phyloP scores from a whole-genome alignment of 1,284 basidiomycete genomes.

The Apiotrichum laibachii region DNA sequence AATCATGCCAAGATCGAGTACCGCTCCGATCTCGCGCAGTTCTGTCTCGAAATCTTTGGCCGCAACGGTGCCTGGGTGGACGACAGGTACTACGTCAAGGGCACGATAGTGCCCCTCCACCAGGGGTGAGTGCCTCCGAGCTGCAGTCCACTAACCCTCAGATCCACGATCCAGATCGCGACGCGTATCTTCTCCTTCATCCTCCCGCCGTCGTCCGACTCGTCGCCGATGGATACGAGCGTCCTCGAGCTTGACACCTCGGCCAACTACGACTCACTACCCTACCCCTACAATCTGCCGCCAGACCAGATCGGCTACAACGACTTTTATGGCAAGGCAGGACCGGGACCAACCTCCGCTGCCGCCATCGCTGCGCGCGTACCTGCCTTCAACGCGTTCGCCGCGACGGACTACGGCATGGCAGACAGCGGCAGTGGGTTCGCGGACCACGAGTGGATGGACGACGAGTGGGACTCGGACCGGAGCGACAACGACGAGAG shows the following conservation, averaged over 20 bases:
- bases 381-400: conserved; percentile 48
- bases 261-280: conserved; percentile 29
- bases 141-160: conserved; percentile 42
- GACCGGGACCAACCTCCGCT: conserved; percentile 38
- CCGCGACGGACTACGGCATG: conserved; percentile 40
- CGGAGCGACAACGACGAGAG: conserved; percentile 29
- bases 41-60: conserved; percentile 85
- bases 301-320: conserved; percentile 40
- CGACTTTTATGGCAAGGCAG: conserved; percentile 31
- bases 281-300: conserved; percentile 46
- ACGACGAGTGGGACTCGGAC: conserved; percentile 31
- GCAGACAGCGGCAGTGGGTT: conserved; percentile 26
- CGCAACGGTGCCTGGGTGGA: conserved; percentile 98
- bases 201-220: conserved; percentile 60
- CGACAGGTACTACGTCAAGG: conserved; percentile 86
- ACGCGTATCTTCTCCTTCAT: conserved; percentile 97
- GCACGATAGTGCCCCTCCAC: conserved; percentile 74
- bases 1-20: conserved; percentile 92
- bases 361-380: conserved; percentile 36
- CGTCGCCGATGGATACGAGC: conserved; percentile 36
- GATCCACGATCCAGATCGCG: conserved; percentile 97
- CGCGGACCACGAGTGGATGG: conserved; percentile 24
- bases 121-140: conserved; percentile 62
- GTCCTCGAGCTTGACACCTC: conserved; percentile 26
- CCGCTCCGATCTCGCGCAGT: conserved; percentile 61